Conservation (phyloP, 2,329 filamentous ascomycete genomes). For the Fusarium sp. region DNA sequence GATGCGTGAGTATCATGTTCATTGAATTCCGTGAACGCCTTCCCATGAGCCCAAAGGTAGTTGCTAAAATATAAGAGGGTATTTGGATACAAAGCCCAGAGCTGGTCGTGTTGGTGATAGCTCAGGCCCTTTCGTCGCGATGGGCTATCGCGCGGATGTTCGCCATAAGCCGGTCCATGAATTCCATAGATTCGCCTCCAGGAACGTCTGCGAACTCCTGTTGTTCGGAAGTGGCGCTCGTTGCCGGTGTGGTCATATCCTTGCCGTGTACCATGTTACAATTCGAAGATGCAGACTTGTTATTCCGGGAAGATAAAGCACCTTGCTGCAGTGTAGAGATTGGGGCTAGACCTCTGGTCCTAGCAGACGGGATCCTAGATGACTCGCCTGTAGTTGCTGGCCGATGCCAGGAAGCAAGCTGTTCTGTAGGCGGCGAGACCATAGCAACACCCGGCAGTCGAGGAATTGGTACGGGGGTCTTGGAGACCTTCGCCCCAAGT, state of each 20-base stretch:
- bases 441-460: conserved; percentile 33
- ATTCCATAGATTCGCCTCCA: conserved; percentile 59
- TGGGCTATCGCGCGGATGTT: conserved; percentile 60
- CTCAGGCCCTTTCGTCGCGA: conserved; percentile 19
- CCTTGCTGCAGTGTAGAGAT: background rate
- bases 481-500: conserved; percentile 31
- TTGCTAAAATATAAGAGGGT: conserved; percentile 15
- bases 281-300: background rate
- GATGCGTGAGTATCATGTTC: conserved; percentile 14
- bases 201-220: conserved; percentile 58
- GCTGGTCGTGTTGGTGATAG: background rate
- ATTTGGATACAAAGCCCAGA: conserved; percentile 13
- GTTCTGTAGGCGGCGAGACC: background rate
- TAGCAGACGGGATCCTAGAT: background rate
- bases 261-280: background rate
- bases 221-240: conserved; percentile 7
- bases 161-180: conserved; percentile 66
- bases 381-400: conserved; percentile 2
- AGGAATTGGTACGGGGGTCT: conserved; percentile 52
- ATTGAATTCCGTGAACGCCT: conserved; percentile 26
- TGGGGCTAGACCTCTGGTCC: background rate
- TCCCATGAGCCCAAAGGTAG: conserved; percentile 17
- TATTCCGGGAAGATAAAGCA: background rate
- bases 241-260: background rate
- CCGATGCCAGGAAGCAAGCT: background rate